phyloP scores from a whole-genome alignment of 108 stramenopile species.

The Poteriospumella lacustris region DNA sequence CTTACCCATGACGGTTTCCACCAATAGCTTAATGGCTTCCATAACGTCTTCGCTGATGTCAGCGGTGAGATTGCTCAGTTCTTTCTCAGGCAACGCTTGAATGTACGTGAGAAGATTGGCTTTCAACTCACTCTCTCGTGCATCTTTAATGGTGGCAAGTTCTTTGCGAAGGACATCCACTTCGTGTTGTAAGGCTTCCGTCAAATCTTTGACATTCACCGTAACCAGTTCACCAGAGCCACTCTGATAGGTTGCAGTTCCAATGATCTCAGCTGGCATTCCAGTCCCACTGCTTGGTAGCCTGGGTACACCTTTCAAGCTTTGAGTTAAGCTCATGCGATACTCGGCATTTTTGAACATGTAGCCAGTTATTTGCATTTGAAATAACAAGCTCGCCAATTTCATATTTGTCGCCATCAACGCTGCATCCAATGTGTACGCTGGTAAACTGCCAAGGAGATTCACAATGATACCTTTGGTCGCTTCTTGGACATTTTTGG shows the following conservation, averaged over 20 bases:
- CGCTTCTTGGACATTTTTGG: conserved; percentile 78
- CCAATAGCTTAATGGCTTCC: conserved; percentile 86
- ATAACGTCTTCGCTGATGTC: conserved; percentile 84
- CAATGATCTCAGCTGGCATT: conserved; percentile 35
- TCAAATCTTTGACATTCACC: conserved; percentile 83
- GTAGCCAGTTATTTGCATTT: conserved; percentile 93
- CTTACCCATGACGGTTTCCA: conserved; percentile 66
- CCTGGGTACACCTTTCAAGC: conserved; percentile 48
- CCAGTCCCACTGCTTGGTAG: neutral
- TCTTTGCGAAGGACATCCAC: conserved; percentile 67
- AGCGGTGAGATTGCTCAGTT: conserved; percentile 67
- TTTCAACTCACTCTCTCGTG: conserved; percentile 67
- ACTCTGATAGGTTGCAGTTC: conserved; percentile 24
- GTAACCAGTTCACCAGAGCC: conserved; percentile 61
- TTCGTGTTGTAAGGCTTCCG: conserved; percentile 76
- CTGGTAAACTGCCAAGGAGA: conserved; percentile 74
- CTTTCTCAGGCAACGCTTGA: conserved; percentile 70
- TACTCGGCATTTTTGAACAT: conserved; percentile 97
- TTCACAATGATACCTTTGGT: conserved; percentile 77
- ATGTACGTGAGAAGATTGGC: conserved; percentile 79
- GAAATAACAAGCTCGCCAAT: conserved; percentile 88
- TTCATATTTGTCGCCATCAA: conserved; percentile 76
- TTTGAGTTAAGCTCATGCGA: conserved; percentile 64
- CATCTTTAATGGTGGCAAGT: conserved; percentile 53
- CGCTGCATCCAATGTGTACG: conserved; percentile 84